These are phyloP conservation scores for Schizothecium vesticola DNA, from an alignment of 495 filamentous ascomycete species.

Conservation along the genomic window DNA sequence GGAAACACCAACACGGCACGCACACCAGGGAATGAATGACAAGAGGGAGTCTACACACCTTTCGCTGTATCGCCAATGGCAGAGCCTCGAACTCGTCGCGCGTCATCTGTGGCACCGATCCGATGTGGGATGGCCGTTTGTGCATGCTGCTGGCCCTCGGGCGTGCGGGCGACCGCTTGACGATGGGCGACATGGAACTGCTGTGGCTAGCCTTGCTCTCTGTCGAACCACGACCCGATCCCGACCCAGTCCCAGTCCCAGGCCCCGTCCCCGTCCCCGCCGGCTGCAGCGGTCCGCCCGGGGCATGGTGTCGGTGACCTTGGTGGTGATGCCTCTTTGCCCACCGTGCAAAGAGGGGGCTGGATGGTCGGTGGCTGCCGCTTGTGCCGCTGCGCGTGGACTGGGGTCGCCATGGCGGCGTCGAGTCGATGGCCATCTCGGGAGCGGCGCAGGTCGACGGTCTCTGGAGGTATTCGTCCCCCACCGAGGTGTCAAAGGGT, in stretches of 20 bases:
- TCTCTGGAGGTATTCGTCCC: slow-evolving; percentile 14
- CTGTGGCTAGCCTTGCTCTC: slow-evolving; percentile 21
- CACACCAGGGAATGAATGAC: background rate
- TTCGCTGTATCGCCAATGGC: slow-evolving; percentile 52
- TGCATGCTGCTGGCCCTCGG: slow-evolving; percentile 23
- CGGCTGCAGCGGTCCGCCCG: slow-evolving; percentile 11
- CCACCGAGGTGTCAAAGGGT: background rate
- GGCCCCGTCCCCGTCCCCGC: background rate
- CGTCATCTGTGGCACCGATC: slow-evolving; percentile 30
- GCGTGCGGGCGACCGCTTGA: slow-evolving; percentile 18
- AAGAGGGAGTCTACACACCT: slow-evolving; percentile 40
- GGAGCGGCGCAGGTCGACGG: slow-evolving; percentile 1
- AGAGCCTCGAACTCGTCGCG: slow-evolving; percentile 43
- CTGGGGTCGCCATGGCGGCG: slow-evolving; percentile 18
- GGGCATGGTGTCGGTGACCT: background rate
- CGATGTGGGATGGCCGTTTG: slow-evolving; percentile 21
- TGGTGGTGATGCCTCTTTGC: slow-evolving; percentile 24
- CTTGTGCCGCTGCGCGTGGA: slow-evolving; percentile 21
- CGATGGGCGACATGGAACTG: slow-evolving; percentile 6
- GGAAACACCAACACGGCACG: background rate
- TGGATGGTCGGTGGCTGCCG: slow-evolving; percentile 17
- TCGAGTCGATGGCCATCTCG: slow-evolving; percentile 7
- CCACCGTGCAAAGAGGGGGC: slow-evolving; percentile 28
- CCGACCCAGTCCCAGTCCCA: background rate
- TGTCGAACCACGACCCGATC: slow-evolving; percentile 6